Evolutionary conservation across 2,329 filamentous ascomycete genomes (phyloP).

Genomic region (Apiospora saccharicola): DNA sequence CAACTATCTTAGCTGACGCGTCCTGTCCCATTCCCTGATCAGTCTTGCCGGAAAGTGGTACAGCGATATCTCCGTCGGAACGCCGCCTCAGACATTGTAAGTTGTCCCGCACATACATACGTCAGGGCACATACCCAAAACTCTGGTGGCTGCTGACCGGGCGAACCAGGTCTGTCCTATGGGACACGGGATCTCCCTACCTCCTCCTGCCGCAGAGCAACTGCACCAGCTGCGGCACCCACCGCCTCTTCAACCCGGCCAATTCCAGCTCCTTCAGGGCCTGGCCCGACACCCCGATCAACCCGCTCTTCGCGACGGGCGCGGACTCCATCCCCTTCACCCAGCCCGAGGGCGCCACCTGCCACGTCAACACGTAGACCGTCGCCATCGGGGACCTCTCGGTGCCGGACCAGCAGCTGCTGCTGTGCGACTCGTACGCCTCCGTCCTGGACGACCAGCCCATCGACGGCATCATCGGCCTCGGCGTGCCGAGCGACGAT

Average conservation of each 20-base stretch:
- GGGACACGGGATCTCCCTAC: constrained; percentile 42
- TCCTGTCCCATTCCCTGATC: neutral
- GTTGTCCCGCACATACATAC: too few species aligned
- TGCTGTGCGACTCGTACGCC: constrained; percentile 42
- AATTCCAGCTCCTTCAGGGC: constrained; percentile 40
- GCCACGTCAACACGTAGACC: constrained; percentile 40
- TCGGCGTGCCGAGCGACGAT: constrained; percentile 28
- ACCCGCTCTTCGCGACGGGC: constrained; percentile 37
- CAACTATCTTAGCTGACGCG: too few species aligned
- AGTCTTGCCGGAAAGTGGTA: constrained; percentile 25
- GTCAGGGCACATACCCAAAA: too few species aligned
- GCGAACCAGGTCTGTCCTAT: constrained; percentile 39
- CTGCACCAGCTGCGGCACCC: constrained; percentile 39
- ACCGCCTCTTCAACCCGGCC: constrained; percentile 37
- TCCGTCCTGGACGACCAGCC: constrained; percentile 37
- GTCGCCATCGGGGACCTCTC: constrained; percentile 37
- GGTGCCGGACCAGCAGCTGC: constrained; percentile 38
- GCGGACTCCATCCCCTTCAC: constrained; percentile 39
- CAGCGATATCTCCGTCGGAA: constrained; percentile 28
- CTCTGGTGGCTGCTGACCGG: too few species aligned
- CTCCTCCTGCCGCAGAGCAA: constrained; percentile 40
- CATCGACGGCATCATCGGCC: constrained; percentile 45
- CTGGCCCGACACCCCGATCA: constrained; percentile 32
- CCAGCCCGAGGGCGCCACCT: constrained; percentile 34
- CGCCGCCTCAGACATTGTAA: constrained; percentile 40